Evolutionary conservation across 2,329 filamentous ascomycete species (phyloP), one percentile per base, ranked within the genome.

Genomic region (Aplosporella prunicola): DNA sequence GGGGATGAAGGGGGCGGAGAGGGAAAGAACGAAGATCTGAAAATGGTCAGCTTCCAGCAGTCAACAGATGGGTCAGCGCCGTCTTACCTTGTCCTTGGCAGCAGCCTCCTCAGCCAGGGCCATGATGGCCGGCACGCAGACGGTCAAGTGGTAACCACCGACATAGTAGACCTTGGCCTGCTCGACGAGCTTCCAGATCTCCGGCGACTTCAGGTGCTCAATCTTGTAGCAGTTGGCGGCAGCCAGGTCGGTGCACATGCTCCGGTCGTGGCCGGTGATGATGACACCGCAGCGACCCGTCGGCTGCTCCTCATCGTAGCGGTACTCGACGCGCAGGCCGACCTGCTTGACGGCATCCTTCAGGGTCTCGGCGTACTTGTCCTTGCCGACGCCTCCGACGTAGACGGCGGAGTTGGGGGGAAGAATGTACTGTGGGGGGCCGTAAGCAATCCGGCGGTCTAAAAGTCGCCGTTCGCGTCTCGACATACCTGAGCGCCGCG

Each of bases 151-250:
- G 71, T 87, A 98, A 30, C 91, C 91, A 56, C 91, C 91, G 45
- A 98, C 79, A 57, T 94, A 98, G 73, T 80, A 95, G 53, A 82
- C 72, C 57, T 88, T 76, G 40, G 89, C 88, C 52, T 82, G 78
- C 76, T 96, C 78, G 43, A 91, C 91, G 35, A 95, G 73, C 49
- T 77, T 74, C 91, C 91, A 98, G 64, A 96, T 81, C 65, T 89
- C 78, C 37, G 85, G 82, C 61, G 78, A 76, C 76, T 93, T 86
- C 61, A 98, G 68, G 64, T 98, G 91, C 46, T 91, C 86, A 35
- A 95, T 62, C 66, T 89, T 89, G 71, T 98, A 98, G 71, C 87
- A 82, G 71, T 98, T 98, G 51, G 91, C 91, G 45, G 91, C 91
- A 45, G 82, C 91, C 41, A 98, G 81, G 57, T 96, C 87, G 45